phyloP scores from a whole-genome alignment of 2,329 filamentous ascomycete species.

The Fusarium sarcochroum region DNA sequence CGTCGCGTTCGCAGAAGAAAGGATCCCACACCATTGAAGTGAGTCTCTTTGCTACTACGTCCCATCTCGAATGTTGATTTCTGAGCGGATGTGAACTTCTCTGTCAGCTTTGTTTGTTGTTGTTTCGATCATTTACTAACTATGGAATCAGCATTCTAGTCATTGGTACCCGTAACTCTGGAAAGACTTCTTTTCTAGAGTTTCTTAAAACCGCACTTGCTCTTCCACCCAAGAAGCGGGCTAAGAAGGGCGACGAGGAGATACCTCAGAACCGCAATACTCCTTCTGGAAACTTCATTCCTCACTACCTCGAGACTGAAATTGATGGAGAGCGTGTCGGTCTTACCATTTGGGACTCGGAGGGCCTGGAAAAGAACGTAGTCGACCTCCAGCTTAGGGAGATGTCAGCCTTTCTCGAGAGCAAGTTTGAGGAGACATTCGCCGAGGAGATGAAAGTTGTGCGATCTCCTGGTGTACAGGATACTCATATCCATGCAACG shows the following conservation, averaged over 20 bases:
- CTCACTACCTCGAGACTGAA: constrained; percentile 93
- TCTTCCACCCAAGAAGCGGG: constrained; percentile 83
- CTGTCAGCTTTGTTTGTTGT: not conserved
- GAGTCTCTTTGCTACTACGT: constrained; percentile 60
- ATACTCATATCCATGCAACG: constrained; percentile 97
- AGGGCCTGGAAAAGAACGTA: constrained; percentile 93
- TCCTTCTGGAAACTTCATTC: constrained; percentile 80
- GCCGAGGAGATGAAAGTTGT: constrained; percentile 98
- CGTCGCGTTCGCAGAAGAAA: constrained; percentile 93
- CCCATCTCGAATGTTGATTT: not conserved
- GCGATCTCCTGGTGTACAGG: constrained; percentile 90
- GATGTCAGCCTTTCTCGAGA: constrained; percentile 93
- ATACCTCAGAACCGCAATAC: constrained; percentile 67
- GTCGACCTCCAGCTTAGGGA: constrained; percentile 95
- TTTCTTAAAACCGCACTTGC: constrained; percentile 91
- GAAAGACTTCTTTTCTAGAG: constrained; percentile 97
- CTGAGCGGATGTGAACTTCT: not conserved
- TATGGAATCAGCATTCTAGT: constrained; percentile 80
- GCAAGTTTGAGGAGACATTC: constrained; percentile 98
- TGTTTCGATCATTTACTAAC: constrained; percentile 6
- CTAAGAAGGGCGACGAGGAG: constrained; percentile 70
- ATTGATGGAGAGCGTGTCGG: constrained; percentile 93
- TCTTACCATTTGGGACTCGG: constrained; percentile 95
- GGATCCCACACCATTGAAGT: constrained; percentile 99
- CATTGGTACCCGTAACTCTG: constrained; percentile 86